Conservation (phyloP, 2,329 filamentous ascomycete species). For the Lasiodiplodia gonubiensis region DNA sequence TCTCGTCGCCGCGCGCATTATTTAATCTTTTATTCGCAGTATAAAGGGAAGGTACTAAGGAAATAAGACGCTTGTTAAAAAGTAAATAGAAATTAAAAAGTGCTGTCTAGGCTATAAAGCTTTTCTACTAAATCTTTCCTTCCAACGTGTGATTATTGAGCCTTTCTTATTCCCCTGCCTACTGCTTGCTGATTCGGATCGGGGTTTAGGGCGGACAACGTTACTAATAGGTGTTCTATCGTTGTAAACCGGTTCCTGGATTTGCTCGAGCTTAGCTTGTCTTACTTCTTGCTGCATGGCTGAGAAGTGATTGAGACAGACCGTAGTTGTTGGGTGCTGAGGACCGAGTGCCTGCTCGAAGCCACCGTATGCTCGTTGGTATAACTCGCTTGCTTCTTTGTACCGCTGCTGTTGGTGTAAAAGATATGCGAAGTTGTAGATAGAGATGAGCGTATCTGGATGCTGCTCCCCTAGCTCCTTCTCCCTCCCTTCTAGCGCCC, state of each 20-base stretch:
- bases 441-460: background rate
- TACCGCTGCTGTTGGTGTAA: background rate
- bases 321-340: slow-evolving; percentile 6
- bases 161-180: background rate
- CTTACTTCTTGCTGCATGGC: slow-evolving; percentile 12
- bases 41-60: background rate
- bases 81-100: background rate
- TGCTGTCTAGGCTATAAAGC: background rate
- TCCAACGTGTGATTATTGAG: background rate
- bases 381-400: slow-evolving; percentile 7
- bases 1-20: background rate
- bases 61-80: background rate
- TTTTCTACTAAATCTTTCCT: background rate
- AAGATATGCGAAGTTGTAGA: background rate
- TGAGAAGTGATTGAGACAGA: slow-evolving; percentile 6
- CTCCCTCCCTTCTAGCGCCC: background rate
- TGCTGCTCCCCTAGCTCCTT: background rate
- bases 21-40: background rate
- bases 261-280: slow-evolving; percentile 4
- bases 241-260: background rate
- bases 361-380: slow-evolving; percentile 4
- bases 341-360: slow-evolving; percentile 6
- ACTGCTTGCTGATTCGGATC: slow-evolving; percentile 1
- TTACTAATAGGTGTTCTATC: background rate
- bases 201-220: background rate